These are phyloP conservation scores for Enteropsectra breve DNA, from an alignment of 371 early-diverging fungal genomes.

Conservation along the genomic window DNA sequence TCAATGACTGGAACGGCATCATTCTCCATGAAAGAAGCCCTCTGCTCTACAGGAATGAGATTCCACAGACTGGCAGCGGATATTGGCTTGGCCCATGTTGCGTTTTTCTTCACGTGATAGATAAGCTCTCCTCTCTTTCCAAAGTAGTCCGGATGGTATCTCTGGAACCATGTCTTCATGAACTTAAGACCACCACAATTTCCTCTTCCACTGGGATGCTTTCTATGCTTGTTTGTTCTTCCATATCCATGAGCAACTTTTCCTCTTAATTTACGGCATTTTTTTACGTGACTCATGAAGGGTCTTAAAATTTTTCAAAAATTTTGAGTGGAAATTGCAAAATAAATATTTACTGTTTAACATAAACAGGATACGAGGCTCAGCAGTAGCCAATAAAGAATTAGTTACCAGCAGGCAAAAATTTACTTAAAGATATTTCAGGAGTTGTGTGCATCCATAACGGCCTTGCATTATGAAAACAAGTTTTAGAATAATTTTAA, in stretches of 20 bases:
- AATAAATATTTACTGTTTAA: too few species aligned
- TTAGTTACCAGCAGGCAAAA: too few species aligned
- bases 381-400: too few species aligned
- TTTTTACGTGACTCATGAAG: slow-evolving; percentile 27
- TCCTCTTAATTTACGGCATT: slow-evolving; percentile 59
- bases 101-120: slow-evolving; percentile 87
- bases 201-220: slow-evolving; percentile 99
- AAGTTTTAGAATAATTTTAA: too few species aligned
- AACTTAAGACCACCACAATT: slow-evolving; percentile 95
- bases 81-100: slow-evolving; percentile 72
- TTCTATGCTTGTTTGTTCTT: slow-evolving; percentile 86
- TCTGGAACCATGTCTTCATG: slow-evolving; percentile 97
- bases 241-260: slow-evolving; percentile 61
- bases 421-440: too few species aligned
- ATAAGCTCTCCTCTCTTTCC: slow-evolving; percentile 99
- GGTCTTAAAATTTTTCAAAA: slow-evolving; percentile 20
- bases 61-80: slow-evolving; percentile 86
- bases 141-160: slow-evolving; percentile 99
- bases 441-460: too few species aligned
- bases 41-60: slow-evolving; percentile 77
- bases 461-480: too few species aligned
- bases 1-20: slow-evolving; percentile 65
- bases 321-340: slow-evolving; percentile 18
- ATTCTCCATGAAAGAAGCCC: slow-evolving; percentile 71
- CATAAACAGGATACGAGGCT: too few species aligned